Evolutionary conservation across 805 yeast genomes (phyloP).

Genomic region (Metschnikowia picachoensis): DNA sequence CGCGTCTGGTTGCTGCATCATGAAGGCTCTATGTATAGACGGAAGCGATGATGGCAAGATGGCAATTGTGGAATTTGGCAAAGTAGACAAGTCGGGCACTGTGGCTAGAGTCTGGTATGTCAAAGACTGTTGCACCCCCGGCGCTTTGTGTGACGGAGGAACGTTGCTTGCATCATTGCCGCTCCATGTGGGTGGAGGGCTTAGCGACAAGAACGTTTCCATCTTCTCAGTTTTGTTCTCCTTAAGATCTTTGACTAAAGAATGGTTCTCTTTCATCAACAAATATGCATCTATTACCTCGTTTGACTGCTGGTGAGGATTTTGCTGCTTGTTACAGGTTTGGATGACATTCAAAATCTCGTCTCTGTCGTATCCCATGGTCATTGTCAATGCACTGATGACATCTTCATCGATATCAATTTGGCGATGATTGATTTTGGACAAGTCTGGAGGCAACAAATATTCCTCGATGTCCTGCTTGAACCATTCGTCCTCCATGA

Average conservation of each 20-base stretch:
- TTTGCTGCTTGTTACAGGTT: conserved; percentile 39
- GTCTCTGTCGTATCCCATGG: conserved; percentile 87
- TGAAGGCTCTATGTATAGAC: conserved; percentile 87
- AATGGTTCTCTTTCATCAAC: conserved; percentile 74
- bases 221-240: conserved; percentile 46
- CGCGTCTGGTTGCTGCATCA: conserved; percentile 52
- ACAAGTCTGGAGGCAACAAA: conserved; percentile 56
- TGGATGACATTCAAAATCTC: conserved; percentile 73
- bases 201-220: conserved; percentile 56
- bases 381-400: conserved; percentile 65
- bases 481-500: conserved; percentile 94
- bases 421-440: conserved; percentile 33
- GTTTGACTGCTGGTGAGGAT: conserved; percentile 41
- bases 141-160: conserved; percentile 30
- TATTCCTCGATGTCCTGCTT: conserved; percentile 75
- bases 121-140: conserved; percentile 43
- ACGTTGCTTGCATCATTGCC: conserved; percentile 11
- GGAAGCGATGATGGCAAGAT: conserved; percentile 92
- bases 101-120: conserved; percentile 46
- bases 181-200: conserved; percentile 54
- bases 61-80: conserved; percentile 81
- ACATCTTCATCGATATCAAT: conserved; percentile 69
- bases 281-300: conserved; percentile 86
- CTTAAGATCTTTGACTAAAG: conserved; percentile 64
- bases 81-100: conserved; percentile 44